phyloP scores from a whole-genome alignment of 305 asterid species.

The Fraxinus angustifolia region DNA sequence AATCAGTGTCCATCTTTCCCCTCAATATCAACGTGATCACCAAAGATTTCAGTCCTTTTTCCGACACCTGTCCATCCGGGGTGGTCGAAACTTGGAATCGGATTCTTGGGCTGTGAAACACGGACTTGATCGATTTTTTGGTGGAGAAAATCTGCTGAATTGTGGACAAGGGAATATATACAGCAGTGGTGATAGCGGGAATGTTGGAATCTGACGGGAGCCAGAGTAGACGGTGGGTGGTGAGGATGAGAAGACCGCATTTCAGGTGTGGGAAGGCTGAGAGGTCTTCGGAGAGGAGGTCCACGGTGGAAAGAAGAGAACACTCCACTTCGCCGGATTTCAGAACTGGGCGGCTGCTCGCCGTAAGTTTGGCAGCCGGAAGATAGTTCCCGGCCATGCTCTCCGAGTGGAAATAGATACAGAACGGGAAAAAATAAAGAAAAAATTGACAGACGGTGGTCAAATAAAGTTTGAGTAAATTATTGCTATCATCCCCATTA shows the following conservation, averaged over 20 bases:
- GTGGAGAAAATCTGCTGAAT: conserved; percentile 51
- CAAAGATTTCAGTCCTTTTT: conserved; percentile 39
- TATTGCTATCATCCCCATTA: not conserved
- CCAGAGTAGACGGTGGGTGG: conserved; percentile 80
- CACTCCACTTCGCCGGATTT: conserved; percentile 69
- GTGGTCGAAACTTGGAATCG: conserved; percentile 68
- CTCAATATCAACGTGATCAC: conserved; percentile 54
- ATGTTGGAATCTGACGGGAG: conserved; percentile 45
- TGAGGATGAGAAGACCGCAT: conserved; percentile 66
- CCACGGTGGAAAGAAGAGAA: conserved; percentile 66
- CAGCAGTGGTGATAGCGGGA: conserved; percentile 27
- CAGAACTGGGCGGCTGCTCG: conserved; percentile 74
- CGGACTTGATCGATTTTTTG: conserved; percentile 64
- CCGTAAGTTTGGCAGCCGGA: conserved; percentile 62
- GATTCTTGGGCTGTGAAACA: conserved; percentile 77
- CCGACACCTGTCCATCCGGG: conserved; percentile 44
- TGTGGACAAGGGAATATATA: conserved; percentile 54
- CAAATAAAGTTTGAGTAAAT: not conserved
- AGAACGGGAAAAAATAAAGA: not conserved
- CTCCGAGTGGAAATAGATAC: not conserved
- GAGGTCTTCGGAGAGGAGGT: conserved; percentile 64
- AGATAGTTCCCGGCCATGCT: conserved; percentile 54
- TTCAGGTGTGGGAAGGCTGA: conserved; percentile 66
- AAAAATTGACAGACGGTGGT: not conserved
- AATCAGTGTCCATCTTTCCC: conserved; percentile 66